These are phyloP conservation scores for Incumbomyces delicatus DNA, from an alignment of 2,329 filamentous ascomycete genomes.

Conservation along the genomic window DNA sequence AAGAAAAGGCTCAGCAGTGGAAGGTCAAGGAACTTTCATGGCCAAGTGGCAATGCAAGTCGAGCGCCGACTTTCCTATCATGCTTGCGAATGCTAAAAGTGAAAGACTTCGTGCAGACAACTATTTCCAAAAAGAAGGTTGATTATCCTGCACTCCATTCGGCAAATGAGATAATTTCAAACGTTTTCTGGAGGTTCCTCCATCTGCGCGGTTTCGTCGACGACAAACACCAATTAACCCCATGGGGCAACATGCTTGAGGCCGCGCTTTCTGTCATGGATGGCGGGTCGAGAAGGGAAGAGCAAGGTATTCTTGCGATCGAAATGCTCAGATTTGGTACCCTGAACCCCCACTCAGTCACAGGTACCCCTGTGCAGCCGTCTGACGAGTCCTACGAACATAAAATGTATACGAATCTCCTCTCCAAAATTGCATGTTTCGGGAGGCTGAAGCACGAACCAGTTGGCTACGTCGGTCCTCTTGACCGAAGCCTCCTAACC, in stretches of 20 bases:
- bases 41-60: conserved; percentile 33
- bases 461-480: conserved; percentile 86
- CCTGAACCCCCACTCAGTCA: conserved; percentile 44
- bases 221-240: conserved; percentile 65
- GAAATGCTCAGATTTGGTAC: conserved; percentile 74
- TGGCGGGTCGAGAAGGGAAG: conserved; percentile 53
- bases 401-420: conserved; percentile 59
- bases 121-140: conserved; percentile 38
- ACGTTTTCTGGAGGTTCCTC: conserved; percentile 79
- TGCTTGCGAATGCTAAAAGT: conserved; percentile 57
- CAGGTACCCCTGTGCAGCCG: neutral
- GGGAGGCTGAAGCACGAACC: conserved; percentile 70
- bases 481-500: conserved; percentile 78
- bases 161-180: conserved; percentile 62
- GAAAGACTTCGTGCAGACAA: conserved; percentile 58
- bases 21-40: conserved; percentile 50
- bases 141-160: conserved; percentile 34
- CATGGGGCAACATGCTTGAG: conserved; percentile 72
- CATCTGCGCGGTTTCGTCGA: conserved; percentile 81
- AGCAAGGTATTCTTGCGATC: conserved; percentile 71
- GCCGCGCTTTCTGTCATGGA: conserved; percentile 56
- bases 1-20: conserved; percentile 55
- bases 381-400: conserved; percentile 6
- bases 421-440: conserved; percentile 77
- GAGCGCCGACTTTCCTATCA: conserved; percentile 11